These are phyloP conservation scores for Knoxia roxburghii DNA, from an alignment of 257 asterid genomes.

Conservation along the genomic window DNA sequence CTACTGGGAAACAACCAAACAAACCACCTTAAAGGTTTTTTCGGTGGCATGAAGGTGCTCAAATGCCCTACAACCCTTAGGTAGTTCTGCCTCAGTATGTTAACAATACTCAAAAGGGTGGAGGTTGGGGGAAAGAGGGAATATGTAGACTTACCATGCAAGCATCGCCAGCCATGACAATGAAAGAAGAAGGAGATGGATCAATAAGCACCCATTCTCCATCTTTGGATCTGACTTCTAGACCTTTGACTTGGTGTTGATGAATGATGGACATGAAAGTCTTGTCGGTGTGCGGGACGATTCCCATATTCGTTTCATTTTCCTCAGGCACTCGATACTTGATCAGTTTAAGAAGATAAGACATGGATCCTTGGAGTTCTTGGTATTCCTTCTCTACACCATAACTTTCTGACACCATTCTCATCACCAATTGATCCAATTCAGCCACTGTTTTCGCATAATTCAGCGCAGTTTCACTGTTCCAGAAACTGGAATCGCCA, in stretches of 20 bases:
- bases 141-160: constrained; percentile 36
- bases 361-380: constrained; percentile 35
- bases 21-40: too few species aligned
- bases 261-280: constrained; percentile 58
- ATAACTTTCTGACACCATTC: constrained; percentile 59
- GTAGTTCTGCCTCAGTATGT: too few species aligned
- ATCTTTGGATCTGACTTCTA: constrained; percentile 47
- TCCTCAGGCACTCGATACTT: constrained; percentile 45
- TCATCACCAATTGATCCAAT: constrained; percentile 45
- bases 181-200: constrained; percentile 51
- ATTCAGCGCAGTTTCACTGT: constrained; percentile 48
- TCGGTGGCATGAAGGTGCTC: too few species aligned
- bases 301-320: constrained; percentile 40
- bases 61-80: too few species aligned
- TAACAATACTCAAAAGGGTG: too few species aligned
- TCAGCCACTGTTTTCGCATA: constrained; percentile 47
- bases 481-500: constrained; percentile 10
- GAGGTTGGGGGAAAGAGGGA: too few species aligned
- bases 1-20: too few species aligned
- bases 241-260: constrained; percentile 56
- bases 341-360: constrained; percentile 48
- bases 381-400: constrained; percentile 32
- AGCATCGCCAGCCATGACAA: constrained; percentile 80
- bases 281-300: constrained; percentile 65
- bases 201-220: constrained; percentile 49